Evolutionary conservation across 345 rosid species (phyloP), one percentile per base, ranked within the genome.

Genomic region (Syzygium aromaticum): DNA sequence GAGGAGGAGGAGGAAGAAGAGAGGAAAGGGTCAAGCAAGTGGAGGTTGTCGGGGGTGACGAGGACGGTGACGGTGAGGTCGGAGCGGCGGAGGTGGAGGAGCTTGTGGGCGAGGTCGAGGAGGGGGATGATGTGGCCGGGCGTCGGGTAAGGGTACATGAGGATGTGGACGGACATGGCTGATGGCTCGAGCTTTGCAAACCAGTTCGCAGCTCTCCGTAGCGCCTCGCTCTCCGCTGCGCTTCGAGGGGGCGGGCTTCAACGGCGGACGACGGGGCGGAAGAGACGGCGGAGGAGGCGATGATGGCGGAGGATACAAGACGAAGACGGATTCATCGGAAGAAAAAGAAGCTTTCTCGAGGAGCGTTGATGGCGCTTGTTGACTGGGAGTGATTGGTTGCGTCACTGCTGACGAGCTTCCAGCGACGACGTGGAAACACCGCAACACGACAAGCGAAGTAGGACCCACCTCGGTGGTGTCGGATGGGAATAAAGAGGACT

Each of bases 111-210:
- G 84, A 94, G 52, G 89, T 94, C 94, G 3, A 93, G 90, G 11
- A 95, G 94, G 6, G 97, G 86, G 25, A 94, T 93, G 61, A 85
- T 84, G 90, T 95, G 98, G 87, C 98, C 98, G 86, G 94, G 94
- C 2, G 97, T 97, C 49, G 98, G 96, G 88, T 88, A 94, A 0
- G 97, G 96, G 85, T 94, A 94, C 84, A 95, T 89, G 25, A 94
- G 88, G 38, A 96, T 54, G 89, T 96, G 98, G 80, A 73, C 27
- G 27, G 80, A 73, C 80, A 73, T 73, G 80, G 49, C 80, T 73
- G 49, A 43, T 43, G 46, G 46, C 46, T 43, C 46, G 46, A 43
- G 46, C 46, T 43, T 43, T 5, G 46, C 46, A 43, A 43, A 43
- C 46, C 46, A 43, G 46, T 6, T 6, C 46, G 46, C 46, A 43